Base-by-base conservation (phyloP, 2,329 filamentous ascomycete genomes). In the Verticillium alfalfae region DNA sequence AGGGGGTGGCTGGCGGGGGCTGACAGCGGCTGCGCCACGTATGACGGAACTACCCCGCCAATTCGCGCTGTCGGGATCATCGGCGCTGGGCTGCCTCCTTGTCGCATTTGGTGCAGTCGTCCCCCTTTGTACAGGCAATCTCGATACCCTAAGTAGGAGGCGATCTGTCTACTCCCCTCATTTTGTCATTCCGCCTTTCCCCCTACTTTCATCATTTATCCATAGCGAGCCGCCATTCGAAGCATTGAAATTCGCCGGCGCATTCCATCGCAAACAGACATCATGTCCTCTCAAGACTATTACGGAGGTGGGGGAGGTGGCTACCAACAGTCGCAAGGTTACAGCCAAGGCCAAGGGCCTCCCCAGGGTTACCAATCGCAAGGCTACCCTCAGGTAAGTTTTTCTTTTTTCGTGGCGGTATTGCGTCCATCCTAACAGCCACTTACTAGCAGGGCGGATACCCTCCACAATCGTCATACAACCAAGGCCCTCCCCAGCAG, bases 271-370 rank as follows among this genome's bases (percentile, higher is more conserved):
- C 45, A 52, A 52, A 10, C 45, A 13, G 22, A n/a, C 45, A 13
- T 10, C 45, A 78, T 78, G 76, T 76, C 76, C 10, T 67, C 71
- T 55, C 68, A 74, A 61, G 74, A 76, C 52, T 77, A 76, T 65
- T 78, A 77, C 70, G 72, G 72, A 64, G 68, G 66, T 60, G 68
- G 68, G 52, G 67, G 68, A 64, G 62, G 26, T 31, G 26, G 67
- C 62, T 61, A 64, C 60, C 60, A 64, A 22, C 54, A 65, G 34
- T 59, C 58, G 36, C 67, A 67, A 54, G 65, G 63, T 34, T 64
- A 71, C 60, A 64, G 65, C 38, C 64, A 64, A 60, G 64, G 63
- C 22, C 62, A 67, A 55, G 62, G 58, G 56, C 67, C 59, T 67
- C 67, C 45, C 57, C 62, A 63, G 36, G 69, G 71, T 26, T 67